phyloP scores from a whole-genome alignment of 2,329 filamentous ascomycete genomes.

The Aspergillus sp. region DNA sequence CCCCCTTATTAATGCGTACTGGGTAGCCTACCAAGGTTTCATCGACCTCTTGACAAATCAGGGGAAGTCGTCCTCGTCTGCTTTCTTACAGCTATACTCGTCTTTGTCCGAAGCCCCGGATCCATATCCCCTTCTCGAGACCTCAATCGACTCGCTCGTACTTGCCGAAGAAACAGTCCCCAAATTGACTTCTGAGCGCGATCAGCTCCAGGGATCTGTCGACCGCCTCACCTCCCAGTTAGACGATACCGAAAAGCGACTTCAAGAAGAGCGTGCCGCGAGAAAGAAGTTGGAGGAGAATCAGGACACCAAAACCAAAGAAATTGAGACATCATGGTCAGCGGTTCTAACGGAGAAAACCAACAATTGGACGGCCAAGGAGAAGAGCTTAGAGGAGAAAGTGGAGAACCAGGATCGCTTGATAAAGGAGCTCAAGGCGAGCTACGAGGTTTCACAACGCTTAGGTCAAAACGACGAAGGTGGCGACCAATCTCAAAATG shows the following conservation, averaged over 20 bases:
- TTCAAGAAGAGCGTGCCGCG: conserved; percentile 74
- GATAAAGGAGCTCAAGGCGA: conserved; percentile 92
- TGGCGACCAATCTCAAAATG: conserved; percentile 62
- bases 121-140: conserved; percentile 92
- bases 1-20: conserved; percentile 11
- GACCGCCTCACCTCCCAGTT: conserved; percentile 74
- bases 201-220: conserved; percentile 78
- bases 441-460: conserved; percentile 92
- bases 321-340: conserved; percentile 85
- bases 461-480: conserved; percentile 70
- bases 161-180: conserved; percentile 90
- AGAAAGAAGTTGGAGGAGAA: conserved; percentile 74
- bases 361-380: conserved; percentile 94
- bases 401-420: conserved; percentile 90
- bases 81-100: conserved; percentile 90
- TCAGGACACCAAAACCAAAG: conserved; percentile 78
- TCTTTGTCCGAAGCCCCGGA: conserved; percentile 93
- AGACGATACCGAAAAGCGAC: conserved; percentile 74
- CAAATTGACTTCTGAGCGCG: conserved; percentile 83
- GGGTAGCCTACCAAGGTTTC: conserved; percentile 86
- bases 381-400: conserved; percentile 88
- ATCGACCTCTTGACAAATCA: conserved; percentile 96
- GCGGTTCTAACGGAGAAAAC: conserved; percentile 90
- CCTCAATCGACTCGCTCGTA: conserved; percentile 90
- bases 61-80: conserved; percentile 88